Base-by-base conservation (phyloP, 495 filamentous ascomycete species). In the Penicillium atrosanguineum region DNA sequence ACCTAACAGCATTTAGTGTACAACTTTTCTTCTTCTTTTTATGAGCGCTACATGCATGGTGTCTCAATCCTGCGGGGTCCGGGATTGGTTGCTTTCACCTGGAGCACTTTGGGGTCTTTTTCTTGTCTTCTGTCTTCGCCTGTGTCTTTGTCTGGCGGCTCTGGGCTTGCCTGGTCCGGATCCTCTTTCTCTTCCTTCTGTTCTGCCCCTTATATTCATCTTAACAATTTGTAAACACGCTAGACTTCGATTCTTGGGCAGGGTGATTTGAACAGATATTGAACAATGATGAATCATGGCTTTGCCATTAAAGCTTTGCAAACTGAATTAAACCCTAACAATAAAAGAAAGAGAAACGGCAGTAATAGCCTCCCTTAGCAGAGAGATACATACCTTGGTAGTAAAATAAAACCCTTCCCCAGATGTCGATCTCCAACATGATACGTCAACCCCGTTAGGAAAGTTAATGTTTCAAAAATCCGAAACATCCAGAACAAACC, bases 21-120 rank as follows among this genome's bases (percentile, higher is more conserved):
- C 51, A 68, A 50, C 48, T 56, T 45, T 44, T 54, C 56, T 38
- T 46, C 57, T 34, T 55, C 50, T 40, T 53, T 56, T 60, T 63
- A 29, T 25, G 59, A 64, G 64, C 64, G 64, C 38, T 16, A 40
- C 50, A 57, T 67, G 64, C 64, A 67, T 67, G 59, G 60, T 64
- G 59, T 55, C 50, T 46, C 55, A 54, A 59, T 62, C 52, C 52
- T 41, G 54, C 61, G 42, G 61, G 58, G 60, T 60, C 64, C 56
- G 60, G 58, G 61, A 54, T 64, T 57, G 52, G 20, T 26, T 36
- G 51, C 55, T 57, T 48, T 55, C 53, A 59, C 56, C 61, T 60
- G 64, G 64, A 62, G 61, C 63, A 62, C 8, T 50, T 34, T 34
- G 31, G 51, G 46, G 56, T 54, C 60, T 58, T 51, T 44, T 12